Base-by-base conservation (phyloP, 2,329 filamentous ascomycete genomes). In the Zymoseptoria crescenta region DNA sequence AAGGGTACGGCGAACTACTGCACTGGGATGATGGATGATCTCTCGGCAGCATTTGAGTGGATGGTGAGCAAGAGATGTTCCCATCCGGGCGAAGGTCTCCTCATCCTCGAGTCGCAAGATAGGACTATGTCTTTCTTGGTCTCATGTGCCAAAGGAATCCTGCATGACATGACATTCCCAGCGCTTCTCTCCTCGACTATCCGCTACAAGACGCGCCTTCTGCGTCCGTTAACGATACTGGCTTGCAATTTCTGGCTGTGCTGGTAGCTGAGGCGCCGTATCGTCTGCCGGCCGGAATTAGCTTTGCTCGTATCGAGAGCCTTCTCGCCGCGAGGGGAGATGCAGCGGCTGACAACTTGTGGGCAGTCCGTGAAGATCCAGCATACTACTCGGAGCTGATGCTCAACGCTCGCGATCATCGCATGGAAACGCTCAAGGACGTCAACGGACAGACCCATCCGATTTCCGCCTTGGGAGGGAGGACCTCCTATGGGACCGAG, bases 341-440 rank as follows among this genome's bases (percentile, higher is more conserved):
- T 50, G 58, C 58, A 9, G 56, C 20, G 16, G 51, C 50, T 6
- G 58, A 62, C 30, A 52, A 58, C 19, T 3, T 60, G 10, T 62
- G 60, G 60, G 56, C 56, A 29, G 24, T 62, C 1, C 52, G 60
- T 9, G 60, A 60, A 48, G 58, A 60, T 49, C 56, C 60, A 8
- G 30, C 49, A 6, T 62, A 60, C 48, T 62, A 60, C 49, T 45
- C 56, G 21, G 19, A 56, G 29, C 28, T 41, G 10, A 27, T 61
- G n/a, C 27, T 41, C 5, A 54, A 59, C 5, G 19, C 56, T 8
- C 49, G 41, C 4, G 60, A 62, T 8, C 60, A 62, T 56, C 51
- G 55, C 4, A 48, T 52, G 19, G 57, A 62, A 21, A 30, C 52
- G 16, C 4, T 59, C 19, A 57, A 30, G 4, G 60, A 62, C 45